Evolutionary conservation across 108 stramenopile genomes (phyloP).

Genomic region (Pseudonitzschia multiseries): DNA sequence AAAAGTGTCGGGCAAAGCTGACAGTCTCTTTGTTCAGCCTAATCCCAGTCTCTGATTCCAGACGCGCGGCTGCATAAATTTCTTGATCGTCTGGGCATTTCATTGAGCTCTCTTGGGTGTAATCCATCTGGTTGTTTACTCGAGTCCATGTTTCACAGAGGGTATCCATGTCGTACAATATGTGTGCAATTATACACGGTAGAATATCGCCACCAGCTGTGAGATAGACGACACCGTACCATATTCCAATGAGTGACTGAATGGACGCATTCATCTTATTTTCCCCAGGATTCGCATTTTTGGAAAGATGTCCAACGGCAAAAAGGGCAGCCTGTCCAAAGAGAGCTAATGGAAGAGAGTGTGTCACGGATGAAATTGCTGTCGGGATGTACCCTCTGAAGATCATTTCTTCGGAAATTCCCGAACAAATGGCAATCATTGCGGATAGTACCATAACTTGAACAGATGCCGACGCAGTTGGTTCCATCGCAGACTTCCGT

Average conservation of each 20-base stretch:
- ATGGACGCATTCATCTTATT: conserved; percentile 33
- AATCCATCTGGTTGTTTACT: conserved; percentile 61
- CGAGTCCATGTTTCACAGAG: conserved; percentile 43
- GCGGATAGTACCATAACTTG: conserved; percentile 25
- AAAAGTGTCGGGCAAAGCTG: conserved; percentile 39
- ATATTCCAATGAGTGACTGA: conserved; percentile 48
- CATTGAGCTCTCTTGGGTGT: conserved; percentile 33
- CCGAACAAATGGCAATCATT: conserved; percentile 34
- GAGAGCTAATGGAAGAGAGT: conserved; percentile 32
- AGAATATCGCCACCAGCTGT: conserved; percentile 46
- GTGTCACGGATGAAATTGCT: conserved; percentile 24
- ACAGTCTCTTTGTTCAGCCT: conserved; percentile 34
- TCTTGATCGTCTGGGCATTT: background rate
- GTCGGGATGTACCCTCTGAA: conserved; percentile 51
- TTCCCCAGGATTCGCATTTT: conserved; percentile 31
- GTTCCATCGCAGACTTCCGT: conserved; percentile 25
- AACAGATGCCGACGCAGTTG: conserved; percentile 23
- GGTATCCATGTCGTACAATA: conserved; percentile 45
- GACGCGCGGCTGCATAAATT: conserved; percentile 7
- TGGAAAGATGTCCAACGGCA: conserved; percentile 46
- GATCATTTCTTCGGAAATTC: conserved; percentile 52
- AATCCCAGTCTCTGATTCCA: conserved; percentile 34
- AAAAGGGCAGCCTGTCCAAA: conserved; percentile 50
- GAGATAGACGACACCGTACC: conserved; percentile 42
- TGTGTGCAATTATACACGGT: conserved; percentile 49